These are phyloP conservation scores for Cladosporium halotolerans DNA, from an alignment of 2,329 filamentous ascomycete genomes.

Conservation along the genomic window DNA sequence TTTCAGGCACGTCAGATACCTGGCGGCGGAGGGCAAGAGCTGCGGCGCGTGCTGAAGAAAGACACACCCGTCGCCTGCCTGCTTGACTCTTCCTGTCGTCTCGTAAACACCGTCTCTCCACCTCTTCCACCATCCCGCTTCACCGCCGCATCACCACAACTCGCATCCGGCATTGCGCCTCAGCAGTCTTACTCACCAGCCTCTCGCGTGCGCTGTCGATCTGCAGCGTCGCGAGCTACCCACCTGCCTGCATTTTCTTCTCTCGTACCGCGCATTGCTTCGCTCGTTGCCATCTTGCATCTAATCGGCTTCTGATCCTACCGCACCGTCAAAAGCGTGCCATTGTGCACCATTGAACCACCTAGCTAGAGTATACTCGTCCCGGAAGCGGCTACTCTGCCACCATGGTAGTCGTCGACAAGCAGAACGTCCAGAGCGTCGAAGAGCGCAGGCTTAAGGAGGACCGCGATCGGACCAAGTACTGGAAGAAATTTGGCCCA, in stretches of 20 bases:
- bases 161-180: not conserved
- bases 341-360: not conserved
- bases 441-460: constrained; percentile 87
- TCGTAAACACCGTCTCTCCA: not conserved
- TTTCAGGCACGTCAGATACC: not conserved
- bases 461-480: constrained; percentile 74
- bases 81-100: not conserved
- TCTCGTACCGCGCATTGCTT: not conserved
- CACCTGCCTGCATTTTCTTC: not conserved
- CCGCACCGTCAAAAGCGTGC: not conserved
- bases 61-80: not conserved
- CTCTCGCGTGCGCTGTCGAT: not conserved
- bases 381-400: not conserved
- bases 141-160: not conserved
- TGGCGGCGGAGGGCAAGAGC: too few species aligned
- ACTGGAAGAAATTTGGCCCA: constrained; percentile 98
- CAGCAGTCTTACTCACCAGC: constrained; percentile 4
- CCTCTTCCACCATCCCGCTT: not conserved
- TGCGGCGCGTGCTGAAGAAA: too few species aligned
- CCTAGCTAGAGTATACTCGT: not conserved
- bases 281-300: not conserved
- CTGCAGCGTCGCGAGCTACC: not conserved
- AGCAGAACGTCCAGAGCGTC: constrained; percentile 77
- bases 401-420: constrained; percentile 81
- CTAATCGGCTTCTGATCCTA: not conserved